Percentiles rank a stretch among this genome's conserved stretches.
phyloP scores from a whole-genome alignment of 129 eudicot species.

The Pulicaria dysenterica region DNA sequence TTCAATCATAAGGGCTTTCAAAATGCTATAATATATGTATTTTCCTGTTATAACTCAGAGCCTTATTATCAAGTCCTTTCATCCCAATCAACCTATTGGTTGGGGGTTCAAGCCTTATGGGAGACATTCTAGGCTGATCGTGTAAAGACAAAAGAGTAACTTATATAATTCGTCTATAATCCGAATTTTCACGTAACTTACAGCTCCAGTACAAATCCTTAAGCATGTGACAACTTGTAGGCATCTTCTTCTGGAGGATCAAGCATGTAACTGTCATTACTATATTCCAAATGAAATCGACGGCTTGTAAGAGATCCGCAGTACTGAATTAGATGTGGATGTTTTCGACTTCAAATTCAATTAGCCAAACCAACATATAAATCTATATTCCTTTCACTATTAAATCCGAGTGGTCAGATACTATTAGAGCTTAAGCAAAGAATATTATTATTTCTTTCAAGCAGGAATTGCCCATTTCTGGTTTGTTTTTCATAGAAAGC shows the following conservation, averaged over 20 bases:
- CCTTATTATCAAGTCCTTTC: background rate
- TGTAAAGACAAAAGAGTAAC: background rate
- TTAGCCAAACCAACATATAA: constrained; percentile 2
- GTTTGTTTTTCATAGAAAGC: background rate
- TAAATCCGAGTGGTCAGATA: background rate
- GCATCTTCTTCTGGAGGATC: background rate
- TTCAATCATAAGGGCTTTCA: background rate
- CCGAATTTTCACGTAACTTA: background rate
- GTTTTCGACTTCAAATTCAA: background rate
- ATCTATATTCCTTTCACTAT: background rate
- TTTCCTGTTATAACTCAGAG: background rate
- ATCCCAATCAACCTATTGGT: background rate
- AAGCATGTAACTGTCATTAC: background rate
- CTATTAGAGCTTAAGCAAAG: background rate
- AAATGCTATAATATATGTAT: background rate
- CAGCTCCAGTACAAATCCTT: constrained; percentile 11
- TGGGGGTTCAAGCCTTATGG: background rate
- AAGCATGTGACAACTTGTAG: background rate
- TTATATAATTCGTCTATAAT: background rate
- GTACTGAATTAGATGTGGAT: background rate
- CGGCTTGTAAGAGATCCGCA: background rate
- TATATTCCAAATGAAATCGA: background rate
- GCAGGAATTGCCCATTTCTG: background rate
- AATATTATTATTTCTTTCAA: background rate
- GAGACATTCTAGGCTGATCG: background rate